phyloP scores from a whole-genome alignment of 768 basidiomycete genomes.

The Mycena capillaripes region DNA sequence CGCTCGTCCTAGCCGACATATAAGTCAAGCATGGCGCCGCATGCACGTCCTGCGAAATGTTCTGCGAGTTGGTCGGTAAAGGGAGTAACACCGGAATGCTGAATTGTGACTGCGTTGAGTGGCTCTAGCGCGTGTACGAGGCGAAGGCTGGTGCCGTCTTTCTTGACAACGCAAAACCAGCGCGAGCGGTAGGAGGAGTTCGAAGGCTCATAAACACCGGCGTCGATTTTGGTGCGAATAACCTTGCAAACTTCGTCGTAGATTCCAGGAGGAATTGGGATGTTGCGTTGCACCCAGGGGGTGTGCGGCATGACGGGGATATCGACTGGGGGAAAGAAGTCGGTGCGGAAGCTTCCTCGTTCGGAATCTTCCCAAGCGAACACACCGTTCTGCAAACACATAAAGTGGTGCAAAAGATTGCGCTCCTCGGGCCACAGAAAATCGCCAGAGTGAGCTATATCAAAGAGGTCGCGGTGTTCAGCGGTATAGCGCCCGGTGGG shows the following conservation, averaged over 20 bases:
- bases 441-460: conserved; percentile 8
- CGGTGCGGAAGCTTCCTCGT: conserved; percentile 35
- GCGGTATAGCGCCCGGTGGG: conserved; percentile 34
- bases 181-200: conserved; percentile 27
- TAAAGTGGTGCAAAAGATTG: conserved; percentile 23
- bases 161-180: conserved; percentile 39
- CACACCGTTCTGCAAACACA: conserved; percentile 29
- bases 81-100: too few relatives aligned
- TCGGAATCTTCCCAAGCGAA: conserved; percentile 40
- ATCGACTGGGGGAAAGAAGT: too few relatives aligned
- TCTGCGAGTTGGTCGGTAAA: conserved; percentile 29
- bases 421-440: conserved; percentile 39
- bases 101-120: too few relatives aligned
- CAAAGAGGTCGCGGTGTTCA: conserved; percentile 20
- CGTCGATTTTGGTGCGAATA: conserved; percentile 18
- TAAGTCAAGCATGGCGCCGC: conserved; percentile 35
- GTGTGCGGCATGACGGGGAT: conserved; percentile 38
- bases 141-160: conserved; percentile 34
- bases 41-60: conserved; percentile 10
- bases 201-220: conserved; percentile 23
- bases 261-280: conserved; percentile 40
- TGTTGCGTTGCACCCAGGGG: conserved; percentile 41
- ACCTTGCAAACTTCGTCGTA: conserved; percentile 30
- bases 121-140: conserved; percentile 40
- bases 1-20: conserved; percentile 47